Evolutionary conservation across 495 filamentous ascomycete genomes (phyloP).

Genomic region (Achaetomiella virescens): DNA sequence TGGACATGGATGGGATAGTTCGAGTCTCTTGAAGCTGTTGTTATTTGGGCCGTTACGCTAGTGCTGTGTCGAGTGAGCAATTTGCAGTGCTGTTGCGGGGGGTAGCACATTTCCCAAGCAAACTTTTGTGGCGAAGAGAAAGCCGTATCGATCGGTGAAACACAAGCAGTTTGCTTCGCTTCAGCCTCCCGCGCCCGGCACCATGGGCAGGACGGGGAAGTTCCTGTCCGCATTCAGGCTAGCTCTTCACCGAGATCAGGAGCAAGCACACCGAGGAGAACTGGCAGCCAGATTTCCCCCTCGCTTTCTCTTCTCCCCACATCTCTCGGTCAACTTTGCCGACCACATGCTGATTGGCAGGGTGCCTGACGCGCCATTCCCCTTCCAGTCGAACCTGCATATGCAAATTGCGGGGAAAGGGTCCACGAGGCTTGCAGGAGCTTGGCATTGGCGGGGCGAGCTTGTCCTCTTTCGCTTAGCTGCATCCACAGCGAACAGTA

Average conservation of each 20-base stretch:
- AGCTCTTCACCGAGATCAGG: neutral
- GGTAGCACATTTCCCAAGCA: neutral
- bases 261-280: neutral
- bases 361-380: neutral
- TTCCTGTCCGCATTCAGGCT: too few species aligned
- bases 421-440: constrained; percentile 7
- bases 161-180: neutral
- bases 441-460: neutral
- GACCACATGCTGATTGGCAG: neutral
- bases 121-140: neutral
- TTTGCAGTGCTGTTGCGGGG: neutral
- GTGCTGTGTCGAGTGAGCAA: neutral
- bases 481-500: constrained; percentile 1
- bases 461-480: neutral
- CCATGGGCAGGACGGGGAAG: neutral
- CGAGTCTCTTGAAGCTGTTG: neutral
- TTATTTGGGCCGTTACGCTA: constrained; percentile 1
- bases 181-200: neutral
- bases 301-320: neutral
- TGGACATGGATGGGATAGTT: neutral
- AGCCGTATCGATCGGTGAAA: neutral
- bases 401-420: constrained; percentile 9
- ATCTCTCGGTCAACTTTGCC: neutral
- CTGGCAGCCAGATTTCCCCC: neutral
- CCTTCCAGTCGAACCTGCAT: constrained; percentile 6